Evolutionary conservation across 2,329 filamentous ascomycete species (phyloP).

Genomic region (Trichophyton mentagrophytes): DNA sequence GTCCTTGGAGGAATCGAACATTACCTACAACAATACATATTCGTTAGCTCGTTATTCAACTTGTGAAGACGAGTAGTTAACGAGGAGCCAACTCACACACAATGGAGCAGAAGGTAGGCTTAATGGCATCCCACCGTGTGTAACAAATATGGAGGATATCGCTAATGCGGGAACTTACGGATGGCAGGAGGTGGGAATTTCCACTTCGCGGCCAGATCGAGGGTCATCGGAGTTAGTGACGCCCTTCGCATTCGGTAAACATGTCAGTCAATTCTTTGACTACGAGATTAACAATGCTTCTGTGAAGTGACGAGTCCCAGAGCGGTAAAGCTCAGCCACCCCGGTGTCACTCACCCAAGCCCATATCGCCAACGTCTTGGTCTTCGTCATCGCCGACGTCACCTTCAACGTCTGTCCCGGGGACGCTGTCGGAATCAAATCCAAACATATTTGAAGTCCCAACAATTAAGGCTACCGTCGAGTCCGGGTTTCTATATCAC

Average conservation of each 20-base stretch:
- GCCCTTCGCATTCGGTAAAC: not conserved
- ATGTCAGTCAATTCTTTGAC: not conserved
- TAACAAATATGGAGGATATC: not conserved
- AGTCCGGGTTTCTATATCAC: conserved; percentile 10
- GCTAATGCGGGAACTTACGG: not conserved
- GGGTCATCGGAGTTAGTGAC: not conserved
- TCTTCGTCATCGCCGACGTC: conserved; percentile 1
- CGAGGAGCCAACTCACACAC: not conserved
- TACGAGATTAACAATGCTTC: not conserved
- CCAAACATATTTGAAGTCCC: conserved; percentile 7
- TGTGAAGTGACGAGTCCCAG: not conserved
- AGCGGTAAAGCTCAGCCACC: not conserved
- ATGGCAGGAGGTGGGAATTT: not conserved
- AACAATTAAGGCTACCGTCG: conserved; percentile 1
- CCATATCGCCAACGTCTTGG: not conserved
- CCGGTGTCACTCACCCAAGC: not conserved
- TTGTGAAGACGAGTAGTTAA: not conserved
- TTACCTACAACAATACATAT: not conserved
- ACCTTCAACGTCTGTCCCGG: not conserved
- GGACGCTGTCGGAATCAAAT: not conserved
- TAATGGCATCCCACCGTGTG: not conserved
- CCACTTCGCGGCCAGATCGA: not conserved
- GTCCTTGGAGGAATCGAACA: not conserved
- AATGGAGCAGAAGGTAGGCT: not conserved
- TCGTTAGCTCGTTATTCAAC: not conserved